Evolutionary conservation across 73 alveolate species (phyloP), one percentile per base, ranked within the genome.

Genomic region (Halteria grandinella): DNA sequence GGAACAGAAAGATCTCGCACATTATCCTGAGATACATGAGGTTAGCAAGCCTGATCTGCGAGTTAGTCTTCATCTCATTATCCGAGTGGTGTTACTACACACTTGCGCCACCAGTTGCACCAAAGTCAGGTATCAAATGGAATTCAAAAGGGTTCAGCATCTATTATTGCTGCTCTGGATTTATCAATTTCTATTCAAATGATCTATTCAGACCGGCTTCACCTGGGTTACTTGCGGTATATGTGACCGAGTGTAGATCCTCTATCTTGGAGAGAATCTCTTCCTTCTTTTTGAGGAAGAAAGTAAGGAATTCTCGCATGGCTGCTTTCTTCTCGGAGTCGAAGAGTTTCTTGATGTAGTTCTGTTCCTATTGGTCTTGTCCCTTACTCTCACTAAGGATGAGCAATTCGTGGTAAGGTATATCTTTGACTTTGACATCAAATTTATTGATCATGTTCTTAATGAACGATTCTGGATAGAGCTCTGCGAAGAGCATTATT

Each of bases 1-100:
- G 88, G 47, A 77, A 77, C 4, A 77, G 29, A 18, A 21, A 29
- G 73, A 77, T 31, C 20, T 77, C 88, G 10, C 62, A 47, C 58
- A 60, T 62, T 1, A 39, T 77, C 20, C 81, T 10, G 34, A 66
- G 43, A 31, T 44, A 66, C 21, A 36, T 32, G 18, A 66, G 69
- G 25, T 66, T 31, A 7, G 80, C 43, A 2, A 66, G 3, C 41
- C 47, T 66, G 25, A 29, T 15, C 23, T 66, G 55, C 5, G 17
- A 36, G 41, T 66, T n/a, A n/a, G n/a, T n/a, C n/a, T n/a, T n/a
- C n/a, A n/a, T 66, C 37, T 66, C 80, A 47, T 66, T 66, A 41
- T 66, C 80, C 2, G 80, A 66, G 32, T 66, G 45, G 28, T 66
- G 63, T 15, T 66, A 41, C 45, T 51, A 45, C 66, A n/a, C n/a